phyloP scores from a whole-genome alignment of 257 asterid genomes.

The Echites panduratus region DNA sequence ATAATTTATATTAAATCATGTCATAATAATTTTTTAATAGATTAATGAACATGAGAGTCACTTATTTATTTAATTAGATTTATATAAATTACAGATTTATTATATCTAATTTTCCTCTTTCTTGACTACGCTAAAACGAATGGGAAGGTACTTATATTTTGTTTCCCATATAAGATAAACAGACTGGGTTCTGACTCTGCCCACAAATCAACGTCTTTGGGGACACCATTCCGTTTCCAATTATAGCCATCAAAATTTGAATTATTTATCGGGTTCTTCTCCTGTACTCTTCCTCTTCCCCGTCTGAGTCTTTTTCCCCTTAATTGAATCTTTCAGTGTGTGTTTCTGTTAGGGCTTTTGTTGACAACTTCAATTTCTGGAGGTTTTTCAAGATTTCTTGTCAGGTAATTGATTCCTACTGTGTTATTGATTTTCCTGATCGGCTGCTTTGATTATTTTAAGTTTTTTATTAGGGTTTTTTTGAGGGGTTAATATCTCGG shows the following conservation, averaged over 20 bases:
- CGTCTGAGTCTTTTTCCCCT: neutral
- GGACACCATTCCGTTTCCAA: neutral
- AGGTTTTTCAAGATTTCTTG: neutral
- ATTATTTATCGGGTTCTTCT: neutral
- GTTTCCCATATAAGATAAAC: too few relatives aligned
- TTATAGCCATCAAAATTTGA: neutral
- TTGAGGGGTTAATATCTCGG: neutral
- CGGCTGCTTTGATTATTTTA: neutral
- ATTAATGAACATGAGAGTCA: too few relatives aligned
- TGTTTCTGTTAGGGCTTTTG: neutral
- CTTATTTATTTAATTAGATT: too few relatives aligned
- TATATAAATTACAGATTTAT: too few relatives aligned
- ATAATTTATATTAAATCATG: too few relatives aligned
- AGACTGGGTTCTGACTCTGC: neutral
- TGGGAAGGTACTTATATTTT: too few relatives aligned
- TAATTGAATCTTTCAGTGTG: neutral
- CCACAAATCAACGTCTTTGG: neutral
- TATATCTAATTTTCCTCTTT: too few relatives aligned
- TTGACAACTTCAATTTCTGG: neutral
- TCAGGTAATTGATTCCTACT: neutral
- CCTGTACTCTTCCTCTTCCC: neutral
- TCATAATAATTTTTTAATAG: too few relatives aligned
- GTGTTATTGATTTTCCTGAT: constrained; percentile 1
- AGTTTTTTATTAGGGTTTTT: constrained; percentile 5
- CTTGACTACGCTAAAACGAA: too few relatives aligned